Evolutionary conservation across 106 monocot species (phyloP), one percentile per base, ranked within the genome.

Genomic region (Acorus gramineus): DNA sequence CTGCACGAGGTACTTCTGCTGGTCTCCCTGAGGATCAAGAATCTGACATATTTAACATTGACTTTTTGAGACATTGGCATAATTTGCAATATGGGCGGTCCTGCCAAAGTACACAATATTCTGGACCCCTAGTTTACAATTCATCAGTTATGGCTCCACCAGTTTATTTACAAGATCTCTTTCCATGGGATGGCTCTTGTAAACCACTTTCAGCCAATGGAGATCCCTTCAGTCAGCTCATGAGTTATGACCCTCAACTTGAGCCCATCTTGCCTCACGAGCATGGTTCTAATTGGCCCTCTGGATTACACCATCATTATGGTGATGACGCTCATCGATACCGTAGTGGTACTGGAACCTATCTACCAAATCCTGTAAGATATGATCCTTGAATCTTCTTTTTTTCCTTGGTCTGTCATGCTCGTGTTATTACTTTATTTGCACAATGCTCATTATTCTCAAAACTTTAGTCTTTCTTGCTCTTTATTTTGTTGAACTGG

Each of bases 351-450:
- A 93, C 93, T 69, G 89, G 93, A 59, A 89, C 93, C 5, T 89
- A 85, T 76, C 67, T 93, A n/a, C 85, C 89, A 65, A 93, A 89
- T 62, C 80, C 83, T 64, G 93, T 93, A 83, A 89, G 89, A 50
- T 28, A 57, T 56, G 53, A 5, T 42, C 4, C 45, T 8, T 57
- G 13, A 48, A 14, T 44, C 46, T 14, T 77, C 9, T 47, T 9
- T 55, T 44, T 28, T 52, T 50, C 6, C 6, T 64, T 49, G 43
- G 47, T 58, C 47, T 59, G 7, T 6, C 28, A 28, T 28, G 28
- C 28, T 28, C 28, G 1, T 28, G 28, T 28, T 28, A 28, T 28
- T 28, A 28, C 28, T 28, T 28, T 28, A 28, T 28, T 28, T 28
- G 28, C 28, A 28, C 28, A 28, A 28, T 28, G 28, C 28, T 28